Percentiles rank a stretch among this genome's conserved stretches.
These are phyloP conservation scores for Cladorrhinum sp. DNA, from an alignment of 2,329 filamentous ascomycete genomes.

Conservation along the genomic window DNA sequence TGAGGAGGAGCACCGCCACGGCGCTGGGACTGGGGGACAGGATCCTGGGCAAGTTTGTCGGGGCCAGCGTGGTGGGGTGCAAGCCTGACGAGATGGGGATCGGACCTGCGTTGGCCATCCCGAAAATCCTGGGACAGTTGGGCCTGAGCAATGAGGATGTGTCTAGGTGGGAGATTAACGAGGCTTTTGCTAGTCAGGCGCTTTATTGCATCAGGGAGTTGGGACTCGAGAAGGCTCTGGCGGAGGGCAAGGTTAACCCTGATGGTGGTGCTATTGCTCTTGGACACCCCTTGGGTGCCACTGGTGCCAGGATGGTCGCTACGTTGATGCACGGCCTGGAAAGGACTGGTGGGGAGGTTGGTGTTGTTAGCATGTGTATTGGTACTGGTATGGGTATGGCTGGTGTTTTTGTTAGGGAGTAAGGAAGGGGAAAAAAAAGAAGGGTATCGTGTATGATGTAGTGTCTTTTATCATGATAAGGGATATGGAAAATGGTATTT, in stretches of 20 bases:
- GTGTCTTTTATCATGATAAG: background rate
- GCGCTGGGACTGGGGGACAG: conserved; percentile 64
- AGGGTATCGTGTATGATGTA: conserved; percentile 3
- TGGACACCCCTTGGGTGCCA: conserved; percentile 87
- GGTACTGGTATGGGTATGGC: conserved; percentile 75
- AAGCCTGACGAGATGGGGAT: conserved; percentile 92
- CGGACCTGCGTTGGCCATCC: conserved; percentile 82
- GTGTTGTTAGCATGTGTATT: conserved; percentile 89
- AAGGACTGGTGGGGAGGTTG: conserved; percentile 69
- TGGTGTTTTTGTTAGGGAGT: conserved; percentile 35
- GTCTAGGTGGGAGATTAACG: conserved; percentile 89
- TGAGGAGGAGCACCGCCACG: conserved; percentile 76
- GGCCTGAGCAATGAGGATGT: conserved; percentile 69
- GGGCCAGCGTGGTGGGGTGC: conserved; percentile 72
- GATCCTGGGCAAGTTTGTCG: conserved; percentile 82
- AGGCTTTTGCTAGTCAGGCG: conserved; percentile 68
- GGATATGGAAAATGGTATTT: conserved; percentile 1
- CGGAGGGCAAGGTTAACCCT: conserved; percentile 74
- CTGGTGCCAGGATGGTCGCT: conserved; percentile 75
- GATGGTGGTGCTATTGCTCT: conserved; percentile 94
- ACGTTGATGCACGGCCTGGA: conserved; percentile 66
- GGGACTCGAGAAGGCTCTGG: conserved; percentile 60
- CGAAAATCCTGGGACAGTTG: conserved; percentile 68
- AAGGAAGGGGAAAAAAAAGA: background rate
- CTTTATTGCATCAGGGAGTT: conserved; percentile 70